Conservation (phyloP, 768 basidiomycete genomes). For the Mycena epipterygia region DNA sequence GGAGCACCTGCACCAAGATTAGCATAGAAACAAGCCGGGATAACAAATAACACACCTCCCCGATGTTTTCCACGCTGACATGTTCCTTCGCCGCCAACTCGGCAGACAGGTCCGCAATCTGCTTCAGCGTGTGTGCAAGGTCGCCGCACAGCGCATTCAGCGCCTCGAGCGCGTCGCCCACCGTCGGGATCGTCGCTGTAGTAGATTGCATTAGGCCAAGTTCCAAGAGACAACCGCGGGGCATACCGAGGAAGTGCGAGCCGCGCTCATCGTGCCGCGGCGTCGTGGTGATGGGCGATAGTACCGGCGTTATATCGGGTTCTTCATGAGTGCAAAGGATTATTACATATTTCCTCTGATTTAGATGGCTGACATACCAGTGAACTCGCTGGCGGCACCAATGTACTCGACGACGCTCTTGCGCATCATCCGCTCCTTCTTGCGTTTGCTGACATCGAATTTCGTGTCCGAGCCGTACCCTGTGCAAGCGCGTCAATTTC, state of each 20-base stretch:
- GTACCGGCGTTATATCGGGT: conserved; percentile 77
- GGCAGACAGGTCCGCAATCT: conserved; percentile 75
- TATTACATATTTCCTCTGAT: too few relatives aligned
- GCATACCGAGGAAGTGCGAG: conserved; percentile 70
- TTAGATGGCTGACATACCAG: conserved; percentile 62
- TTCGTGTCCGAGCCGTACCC: conserved; percentile 67
- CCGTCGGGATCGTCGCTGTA: conserved; percentile 79
- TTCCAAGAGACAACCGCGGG: background rate
- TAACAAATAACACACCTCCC: conserved; percentile 65
- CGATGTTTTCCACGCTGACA: conserved; percentile 77
- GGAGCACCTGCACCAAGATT: conserved; percentile 57
- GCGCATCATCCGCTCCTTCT: conserved; percentile 69
- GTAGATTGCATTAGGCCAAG: conserved; percentile 5
- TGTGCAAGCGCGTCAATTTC: conserved; percentile 37
- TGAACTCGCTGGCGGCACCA: conserved; percentile 80
- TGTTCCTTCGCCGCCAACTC: conserved; percentile 83
- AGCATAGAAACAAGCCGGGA: background rate
- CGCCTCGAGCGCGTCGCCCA: conserved; percentile 81
- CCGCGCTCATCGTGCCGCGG: conserved; percentile 71
- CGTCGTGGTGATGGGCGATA: conserved; percentile 75
- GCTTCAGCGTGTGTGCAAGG: conserved; percentile 71
- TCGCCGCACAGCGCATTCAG: conserved; percentile 73
- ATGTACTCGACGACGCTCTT: conserved; percentile 77
- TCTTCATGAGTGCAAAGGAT: conserved; percentile 54
- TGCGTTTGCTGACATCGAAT: conserved; percentile 70